These are phyloP conservation scores for Ogataea glucozyma DNA, from an alignment of 805 yeast species.

Conservation along the genomic window DNA sequence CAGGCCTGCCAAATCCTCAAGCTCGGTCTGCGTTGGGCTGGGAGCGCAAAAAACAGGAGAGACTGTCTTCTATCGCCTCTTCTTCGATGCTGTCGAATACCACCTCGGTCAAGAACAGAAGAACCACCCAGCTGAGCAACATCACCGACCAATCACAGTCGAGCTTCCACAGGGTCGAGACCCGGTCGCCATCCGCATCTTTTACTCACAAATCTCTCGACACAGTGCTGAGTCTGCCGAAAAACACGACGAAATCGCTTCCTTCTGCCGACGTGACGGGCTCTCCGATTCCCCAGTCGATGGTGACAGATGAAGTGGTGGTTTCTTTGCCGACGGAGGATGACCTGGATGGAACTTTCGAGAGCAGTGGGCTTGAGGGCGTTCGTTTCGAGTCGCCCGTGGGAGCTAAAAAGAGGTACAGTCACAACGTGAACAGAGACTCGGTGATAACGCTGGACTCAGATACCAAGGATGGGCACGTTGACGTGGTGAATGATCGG, in stretches of 20 bases:
- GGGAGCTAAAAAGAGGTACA: constrained; percentile 5
- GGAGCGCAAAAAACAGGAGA: constrained; percentile 33
- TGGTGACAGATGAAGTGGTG: constrained; percentile 3
- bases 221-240: constrained; percentile 27
- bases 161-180: constrained; percentile 15
- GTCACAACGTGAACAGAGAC: constrained; percentile 12
- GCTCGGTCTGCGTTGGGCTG: constrained; percentile 52
- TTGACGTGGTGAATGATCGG: constrained; percentile 22
- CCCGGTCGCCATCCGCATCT: constrained; percentile 17
- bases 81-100: constrained; percentile 32
- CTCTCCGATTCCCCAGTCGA: constrained; percentile 6
- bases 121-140: constrained; percentile 21
- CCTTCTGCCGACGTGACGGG: background rate
- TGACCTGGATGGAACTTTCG: background rate
- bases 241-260: constrained; percentile 7
- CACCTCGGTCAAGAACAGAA: constrained; percentile 13
- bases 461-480: constrained; percentile 18
- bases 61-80: constrained; percentile 27
- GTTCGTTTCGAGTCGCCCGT: too few relatives aligned
- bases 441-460: constrained; percentile 22
- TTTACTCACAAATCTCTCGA: constrained; percentile 26
- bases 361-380: background rate
- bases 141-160: constrained; percentile 21
- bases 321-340: constrained; percentile 3
- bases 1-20: constrained; percentile 59